These are phyloP conservation scores for Lanmaoa pseudosensibilis DNA, from an alignment of 768 basidiomycete genomes.

Conservation along the genomic window DNA sequence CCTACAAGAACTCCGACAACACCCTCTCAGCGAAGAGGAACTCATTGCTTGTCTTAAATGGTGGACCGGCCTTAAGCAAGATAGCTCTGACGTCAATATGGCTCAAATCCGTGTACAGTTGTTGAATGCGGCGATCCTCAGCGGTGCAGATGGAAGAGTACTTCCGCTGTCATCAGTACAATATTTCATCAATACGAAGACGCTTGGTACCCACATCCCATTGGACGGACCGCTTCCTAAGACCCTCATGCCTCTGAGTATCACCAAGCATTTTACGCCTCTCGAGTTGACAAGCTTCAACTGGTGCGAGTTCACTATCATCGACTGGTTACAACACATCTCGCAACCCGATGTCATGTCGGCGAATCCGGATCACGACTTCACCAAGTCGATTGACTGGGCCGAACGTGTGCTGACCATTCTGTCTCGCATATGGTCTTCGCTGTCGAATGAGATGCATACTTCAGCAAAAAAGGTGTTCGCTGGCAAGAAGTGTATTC, in stretches of 20 bases:
- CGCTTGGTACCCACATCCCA: slow-evolving; percentile 51
- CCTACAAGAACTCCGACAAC: slow-evolving; percentile 65
- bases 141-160: slow-evolving; percentile 49
- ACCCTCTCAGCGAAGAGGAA: slow-evolving; percentile 71
- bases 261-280: slow-evolving; percentile 49
- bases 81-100: slow-evolving; percentile 37
- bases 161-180: slow-evolving; percentile 68
- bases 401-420: slow-evolving; percentile 75
- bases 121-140: slow-evolving; percentile 68
- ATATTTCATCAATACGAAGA: slow-evolving; percentile 68
- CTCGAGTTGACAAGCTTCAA: slow-evolving; percentile 60
- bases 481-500: slow-evolving; percentile 48
- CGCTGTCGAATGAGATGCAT: slow-evolving; percentile 49
- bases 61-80: slow-evolving; percentile 61
- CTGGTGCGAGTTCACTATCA: slow-evolving; percentile 75
- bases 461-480: slow-evolving; percentile 44
- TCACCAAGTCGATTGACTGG: slow-evolving; percentile 67
- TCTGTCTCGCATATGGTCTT: slow-evolving; percentile 71
- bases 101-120: slow-evolving; percentile 56
- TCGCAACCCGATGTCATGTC: slow-evolving; percentile 45
- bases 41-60: slow-evolving; percentile 83
- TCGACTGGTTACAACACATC: slow-evolving; percentile 75
- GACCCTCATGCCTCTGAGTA: slow-evolving; percentile 8
- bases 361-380: slow-evolving; percentile 52
- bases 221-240: slow-evolving; percentile 12